Conservation (phyloP, 257 asterid genomes). For the Gynochthodes officinalis region DNA sequence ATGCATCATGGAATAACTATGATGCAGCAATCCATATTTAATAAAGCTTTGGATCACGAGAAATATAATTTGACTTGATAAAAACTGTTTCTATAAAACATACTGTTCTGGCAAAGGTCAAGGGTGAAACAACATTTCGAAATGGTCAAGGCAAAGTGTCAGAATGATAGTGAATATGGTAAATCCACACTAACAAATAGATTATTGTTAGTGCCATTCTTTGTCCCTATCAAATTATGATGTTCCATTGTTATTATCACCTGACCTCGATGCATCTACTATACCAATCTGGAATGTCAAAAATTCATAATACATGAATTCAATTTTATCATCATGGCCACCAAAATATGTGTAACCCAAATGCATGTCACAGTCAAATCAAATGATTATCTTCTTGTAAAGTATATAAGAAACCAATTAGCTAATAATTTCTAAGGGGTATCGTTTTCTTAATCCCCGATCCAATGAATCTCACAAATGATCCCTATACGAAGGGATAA, state of each 20-base stretch:
- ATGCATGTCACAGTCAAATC: not conserved
- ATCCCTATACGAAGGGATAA: not conserved
- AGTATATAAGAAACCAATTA: not conserved
- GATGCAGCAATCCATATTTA: not conserved
- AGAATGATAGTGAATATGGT: not conserved
- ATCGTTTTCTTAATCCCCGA: not conserved
- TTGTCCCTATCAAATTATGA: not conserved
- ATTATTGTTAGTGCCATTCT: not conserved
- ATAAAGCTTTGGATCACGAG: not conserved
- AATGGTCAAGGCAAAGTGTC: not conserved
- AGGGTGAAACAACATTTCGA: too few species aligned
- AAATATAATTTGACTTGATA: not conserved
- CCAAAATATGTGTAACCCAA: too few species aligned
- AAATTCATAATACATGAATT: not conserved
- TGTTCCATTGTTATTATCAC: not conserved
- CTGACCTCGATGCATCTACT: not conserved
- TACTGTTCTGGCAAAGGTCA: not conserved
- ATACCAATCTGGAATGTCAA: not conserved
- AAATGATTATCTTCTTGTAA: not conserved
- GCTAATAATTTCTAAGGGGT: not conserved
- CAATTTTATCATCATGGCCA: not conserved
- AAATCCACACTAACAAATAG: not conserved
- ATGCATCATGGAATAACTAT: not conserved
- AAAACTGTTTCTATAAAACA: not conserved
- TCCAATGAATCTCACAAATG: not conserved